Percentiles rank a stretch among this genome's conserved stretches.
Evolutionary conservation across 179 eudicot species (phyloP).

Genomic region (Actinidia arguta): DNA sequence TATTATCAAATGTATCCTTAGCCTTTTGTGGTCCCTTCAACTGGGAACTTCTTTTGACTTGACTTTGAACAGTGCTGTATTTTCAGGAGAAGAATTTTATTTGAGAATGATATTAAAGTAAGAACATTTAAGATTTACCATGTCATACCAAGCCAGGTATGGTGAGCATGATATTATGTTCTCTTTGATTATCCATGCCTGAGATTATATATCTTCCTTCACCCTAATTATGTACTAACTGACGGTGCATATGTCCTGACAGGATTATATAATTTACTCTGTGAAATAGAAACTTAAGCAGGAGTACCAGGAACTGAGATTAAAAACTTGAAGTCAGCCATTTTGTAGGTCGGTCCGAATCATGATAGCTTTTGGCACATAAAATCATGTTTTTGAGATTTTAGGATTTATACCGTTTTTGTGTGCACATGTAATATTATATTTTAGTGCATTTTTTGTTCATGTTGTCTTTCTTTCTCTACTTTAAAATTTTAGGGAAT

Average conservation of each 20-base stretch:
- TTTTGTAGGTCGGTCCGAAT: conserved; percentile 74
- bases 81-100: conserved; percentile 76
- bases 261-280: conserved; percentile 89
- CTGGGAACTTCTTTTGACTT: background rate
- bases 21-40: conserved; percentile 7
- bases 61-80: background rate
- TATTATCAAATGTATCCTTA: background rate
- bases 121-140: conserved; percentile 88
- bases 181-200: background rate
- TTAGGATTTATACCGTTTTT: background rate
- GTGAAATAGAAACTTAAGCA: conserved; percentile 79
- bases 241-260: conserved; percentile 18
- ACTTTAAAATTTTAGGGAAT: background rate
- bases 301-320: conserved; percentile 80
- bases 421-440: background rate
- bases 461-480: background rate
- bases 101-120: conserved; percentile 84
- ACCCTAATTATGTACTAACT: background rate
- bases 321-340: conserved; percentile 74
- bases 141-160: conserved; percentile 87
- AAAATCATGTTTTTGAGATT: background rate
- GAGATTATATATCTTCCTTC: background rate
- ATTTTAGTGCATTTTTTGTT: background rate
- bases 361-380: conserved; percentile 2
- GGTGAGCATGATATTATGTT: background rate